Evolutionary conservation across 148 eudicot species (phyloP), one percentile per base, ranked within the genome.

Genomic region (Salicornia ramosissima): DNA sequence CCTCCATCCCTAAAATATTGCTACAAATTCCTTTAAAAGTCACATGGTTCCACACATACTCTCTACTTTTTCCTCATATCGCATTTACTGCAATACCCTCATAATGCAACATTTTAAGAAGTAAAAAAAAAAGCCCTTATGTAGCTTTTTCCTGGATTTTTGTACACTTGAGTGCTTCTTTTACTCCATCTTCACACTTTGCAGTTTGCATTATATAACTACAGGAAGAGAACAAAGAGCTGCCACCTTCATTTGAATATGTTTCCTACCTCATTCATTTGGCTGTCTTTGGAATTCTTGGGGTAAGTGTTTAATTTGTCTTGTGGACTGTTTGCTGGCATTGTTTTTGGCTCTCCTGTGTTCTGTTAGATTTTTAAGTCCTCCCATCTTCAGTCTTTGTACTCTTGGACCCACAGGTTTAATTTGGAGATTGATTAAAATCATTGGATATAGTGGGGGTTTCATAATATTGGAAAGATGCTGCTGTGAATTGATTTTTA

Each of bases 231-330:
- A 73, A 74, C 65, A 60, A 74, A 58, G 79, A 70, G 70, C 29
- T 74, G 60, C 76, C 81, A 14, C 80, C 91, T 75, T 69, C 71
- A 40, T 61, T 87, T 69, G 84, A 79, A 46, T 82, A 86, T 78
- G 26, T 76, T 65, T 75, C 86, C 68, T 81, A 80, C 79, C 86
- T 88, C 39, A n/a, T 83, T 55, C 82, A 82, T 75, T 83, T 86
- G 40, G 80, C 95, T 34, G 79, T 87, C 40, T 85, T 85, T 63
- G 97, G 97, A 56, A 85, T 91, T 76, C 87, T 59, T 89, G 97
- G 95, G 95, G 74, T 71, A 66, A 67, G 12, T 22, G 51, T 46
- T 71, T 19, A 13, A 18, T 2, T n/a, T 52, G 10, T 81, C 36
- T 73, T 74, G 4, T 22, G n/a, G 4, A 43, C 10, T 5, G 6